Conservation (phyloP, 2,329 filamentous ascomycete genomes). For the Karstenula rhodostoma region DNA sequence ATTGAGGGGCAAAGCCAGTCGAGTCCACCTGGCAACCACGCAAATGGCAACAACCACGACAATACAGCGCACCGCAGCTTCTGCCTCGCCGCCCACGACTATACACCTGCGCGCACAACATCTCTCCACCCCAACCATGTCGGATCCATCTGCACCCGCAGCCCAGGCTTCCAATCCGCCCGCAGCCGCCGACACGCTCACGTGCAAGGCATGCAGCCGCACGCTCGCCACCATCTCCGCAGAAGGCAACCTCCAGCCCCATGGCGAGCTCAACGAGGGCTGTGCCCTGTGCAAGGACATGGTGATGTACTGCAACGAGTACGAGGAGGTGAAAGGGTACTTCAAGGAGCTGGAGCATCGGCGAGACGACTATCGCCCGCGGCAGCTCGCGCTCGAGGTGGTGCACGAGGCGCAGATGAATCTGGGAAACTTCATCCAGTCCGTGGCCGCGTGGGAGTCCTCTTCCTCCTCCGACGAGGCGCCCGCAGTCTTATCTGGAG, state of each 20-base stretch:
- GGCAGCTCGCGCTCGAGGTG: slow-evolving; percentile 24
- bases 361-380: slow-evolving; percentile 22
- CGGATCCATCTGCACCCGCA: background rate
- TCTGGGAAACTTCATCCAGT: slow-evolving; percentile 39
- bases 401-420: slow-evolving; percentile 26
- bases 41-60: slow-evolving; percentile 8
- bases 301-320: slow-evolving; percentile 22
- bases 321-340: slow-evolving; percentile 23
- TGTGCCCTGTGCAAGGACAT: slow-evolving; percentile 33
- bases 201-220: slow-evolving; percentile 22
- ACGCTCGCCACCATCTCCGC: slow-evolving; percentile 21
- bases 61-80: background rate
- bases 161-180: background rate
- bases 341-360: slow-evolving; percentile 24
- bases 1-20: background rate
- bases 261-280: slow-evolving; percentile 6
- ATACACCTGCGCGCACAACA: background rate
- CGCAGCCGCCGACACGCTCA: background rate
- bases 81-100: background rate
- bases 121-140: background rate
- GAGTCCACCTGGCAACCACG: slow-evolving; percentile 3
- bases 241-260: slow-evolving; percentile 14
- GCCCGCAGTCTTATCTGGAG: background rate
- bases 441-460: background rate
- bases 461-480: too few relatives aligned